Percentiles rank a stretch among this genome's conserved stretches.
phyloP scores from a whole-genome alignment of 139 green algal genomes.

The Chlorella vulgaris region DNA sequence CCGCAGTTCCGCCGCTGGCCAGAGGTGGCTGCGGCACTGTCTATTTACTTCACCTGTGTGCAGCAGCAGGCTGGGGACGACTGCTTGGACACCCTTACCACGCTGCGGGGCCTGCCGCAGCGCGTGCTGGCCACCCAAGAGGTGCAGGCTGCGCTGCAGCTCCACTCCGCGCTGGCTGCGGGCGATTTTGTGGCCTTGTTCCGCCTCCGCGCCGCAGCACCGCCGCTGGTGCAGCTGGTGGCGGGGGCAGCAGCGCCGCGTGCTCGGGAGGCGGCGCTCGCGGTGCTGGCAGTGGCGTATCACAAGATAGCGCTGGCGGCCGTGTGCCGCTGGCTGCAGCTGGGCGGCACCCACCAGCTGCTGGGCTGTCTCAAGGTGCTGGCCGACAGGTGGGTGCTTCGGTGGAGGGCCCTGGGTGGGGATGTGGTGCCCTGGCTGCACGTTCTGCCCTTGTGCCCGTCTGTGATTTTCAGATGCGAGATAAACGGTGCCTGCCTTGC shows the following conservation, averaged over 20 bases:
- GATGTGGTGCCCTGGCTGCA: neutral
- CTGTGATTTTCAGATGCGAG: too few species aligned
- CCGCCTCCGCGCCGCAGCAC: neutral
- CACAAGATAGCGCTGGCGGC: slow-evolving; percentile 13
- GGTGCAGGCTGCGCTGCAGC: slow-evolving; percentile 23
- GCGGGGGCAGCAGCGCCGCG: neutral
- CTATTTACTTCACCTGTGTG: neutral
- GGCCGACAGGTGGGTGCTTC: slow-evolving; percentile 14
- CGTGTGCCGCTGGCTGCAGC: neutral
- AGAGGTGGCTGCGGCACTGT: slow-evolving; percentile 16
- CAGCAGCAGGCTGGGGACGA: neutral
- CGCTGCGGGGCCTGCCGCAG: slow-evolving; percentile 29
- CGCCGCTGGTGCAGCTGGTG: slow-evolving; percentile 4
- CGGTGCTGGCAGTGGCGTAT: slow-evolving; percentile 5
- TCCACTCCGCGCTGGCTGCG: neutral
- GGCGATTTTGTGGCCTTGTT: slow-evolving; percentile 18
- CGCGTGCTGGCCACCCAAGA: slow-evolving; percentile 3
- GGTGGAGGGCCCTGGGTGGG: neutral
- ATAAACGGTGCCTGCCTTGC: too few species aligned
- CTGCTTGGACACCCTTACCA: slow-evolving; percentile 26
- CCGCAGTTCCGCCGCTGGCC: slow-evolving; percentile 19
- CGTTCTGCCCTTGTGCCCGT: neutral
- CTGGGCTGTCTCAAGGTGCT: slow-evolving; percentile 22
- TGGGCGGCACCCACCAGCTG: neutral
- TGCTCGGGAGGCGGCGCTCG: neutral